Percentiles rank a stretch among this genome's conserved stretches.
These are phyloP conservation scores for Tetraselmis striata DNA, from an alignment of 139 green algal genomes.

Conservation along the genomic window DNA sequence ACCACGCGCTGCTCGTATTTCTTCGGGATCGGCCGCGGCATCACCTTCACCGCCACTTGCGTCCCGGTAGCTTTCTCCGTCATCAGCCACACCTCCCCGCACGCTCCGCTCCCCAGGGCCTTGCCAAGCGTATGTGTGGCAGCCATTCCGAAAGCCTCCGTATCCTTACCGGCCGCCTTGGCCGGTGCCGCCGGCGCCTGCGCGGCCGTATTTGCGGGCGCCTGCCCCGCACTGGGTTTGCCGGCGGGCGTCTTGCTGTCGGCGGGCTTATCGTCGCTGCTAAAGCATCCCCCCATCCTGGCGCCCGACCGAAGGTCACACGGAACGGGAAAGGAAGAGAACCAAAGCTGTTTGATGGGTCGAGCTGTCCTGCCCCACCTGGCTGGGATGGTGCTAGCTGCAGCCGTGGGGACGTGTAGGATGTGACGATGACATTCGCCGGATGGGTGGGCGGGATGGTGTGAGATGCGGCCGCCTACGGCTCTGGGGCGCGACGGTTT, in stretches of 20 bases:
- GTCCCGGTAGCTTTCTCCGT: background rate
- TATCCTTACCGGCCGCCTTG: background rate
- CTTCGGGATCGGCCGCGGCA: background rate
- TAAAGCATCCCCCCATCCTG: background rate
- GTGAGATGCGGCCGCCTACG: no score
- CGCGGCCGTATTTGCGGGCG: no score
- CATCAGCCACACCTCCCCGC: background rate
- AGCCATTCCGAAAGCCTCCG: background rate
- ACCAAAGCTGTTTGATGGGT: no score
- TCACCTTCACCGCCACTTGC: background rate
- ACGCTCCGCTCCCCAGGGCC: background rate
- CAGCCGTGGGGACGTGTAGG: no score
- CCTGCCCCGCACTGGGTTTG: background rate
- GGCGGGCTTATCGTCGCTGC: background rate
- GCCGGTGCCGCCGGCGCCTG: background rate
- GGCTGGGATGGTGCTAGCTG: no score
- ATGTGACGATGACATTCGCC: no score
- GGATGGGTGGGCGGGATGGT: no score
- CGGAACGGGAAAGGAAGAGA: no score
- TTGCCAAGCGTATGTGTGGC: background rate
- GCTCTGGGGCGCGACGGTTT: no score
- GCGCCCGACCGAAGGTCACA: no score
- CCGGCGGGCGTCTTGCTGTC: background rate
- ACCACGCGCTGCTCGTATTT: background rate
- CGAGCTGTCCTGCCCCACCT: no score